These are phyloP conservation scores for Trebouxia sp. DNA, from an alignment of 139 green algal species.

Conservation along the genomic window DNA sequence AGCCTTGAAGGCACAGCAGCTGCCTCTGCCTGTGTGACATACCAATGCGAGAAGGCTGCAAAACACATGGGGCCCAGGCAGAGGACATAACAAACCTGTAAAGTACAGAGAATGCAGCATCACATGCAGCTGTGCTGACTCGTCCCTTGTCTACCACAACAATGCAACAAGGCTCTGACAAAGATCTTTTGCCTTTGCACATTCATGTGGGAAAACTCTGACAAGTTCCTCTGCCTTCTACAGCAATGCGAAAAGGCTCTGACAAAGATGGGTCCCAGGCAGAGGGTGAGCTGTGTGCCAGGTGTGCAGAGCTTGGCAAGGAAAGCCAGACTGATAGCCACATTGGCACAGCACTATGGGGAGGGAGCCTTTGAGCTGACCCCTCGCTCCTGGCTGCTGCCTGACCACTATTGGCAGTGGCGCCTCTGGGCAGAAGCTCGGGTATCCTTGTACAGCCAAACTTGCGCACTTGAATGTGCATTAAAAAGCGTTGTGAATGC, in stretches of 20 bases:
- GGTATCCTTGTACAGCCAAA: neutral
- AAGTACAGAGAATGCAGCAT: no score
- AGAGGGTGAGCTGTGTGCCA: conserved; percentile 65
- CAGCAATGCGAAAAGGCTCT: conserved; percentile 44
- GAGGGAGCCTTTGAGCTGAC: conserved; percentile 44
- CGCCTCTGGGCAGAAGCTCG: conserved; percentile 28
- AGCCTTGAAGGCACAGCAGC: neutral
- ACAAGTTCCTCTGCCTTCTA: no score
- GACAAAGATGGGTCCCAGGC: conserved; percentile 32
- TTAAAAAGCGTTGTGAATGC: no score
- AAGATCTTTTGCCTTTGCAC: no score
- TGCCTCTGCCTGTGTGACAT: conserved; percentile 7
- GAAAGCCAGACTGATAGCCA: conserved; percentile 56
- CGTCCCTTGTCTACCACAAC: no score
- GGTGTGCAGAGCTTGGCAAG: conserved; percentile 49
- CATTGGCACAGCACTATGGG: conserved; percentile 60
- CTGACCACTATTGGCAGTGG: conserved; percentile 62
- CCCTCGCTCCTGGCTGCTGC: conserved; percentile 61
- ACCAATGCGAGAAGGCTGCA: conserved; percentile 40
- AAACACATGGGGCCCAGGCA: conserved; percentile 39
- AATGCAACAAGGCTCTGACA: no score
- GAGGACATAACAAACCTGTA: no score
- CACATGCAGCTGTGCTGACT: no score
- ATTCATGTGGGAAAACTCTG: no score
- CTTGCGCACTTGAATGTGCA: neutral